These are phyloP conservation scores for Sanghuangporus weigelae DNA, from an alignment of 1,284 basidiomycete genomes.

Conservation along the genomic window DNA sequence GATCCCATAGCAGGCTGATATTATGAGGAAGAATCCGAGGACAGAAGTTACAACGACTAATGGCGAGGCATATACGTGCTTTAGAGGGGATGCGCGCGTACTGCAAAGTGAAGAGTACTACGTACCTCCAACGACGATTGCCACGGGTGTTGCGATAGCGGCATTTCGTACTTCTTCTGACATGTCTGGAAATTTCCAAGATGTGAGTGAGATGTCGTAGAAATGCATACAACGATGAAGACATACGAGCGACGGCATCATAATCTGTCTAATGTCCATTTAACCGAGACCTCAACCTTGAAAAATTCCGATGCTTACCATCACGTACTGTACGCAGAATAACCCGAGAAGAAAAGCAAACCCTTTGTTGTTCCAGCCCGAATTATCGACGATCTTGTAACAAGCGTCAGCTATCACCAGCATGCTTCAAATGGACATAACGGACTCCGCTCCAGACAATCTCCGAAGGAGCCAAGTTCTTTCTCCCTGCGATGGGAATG, in stretches of 20 bases:
- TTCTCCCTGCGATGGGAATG: constrained; percentile 14
- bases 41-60: constrained; percentile 2
- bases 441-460: constrained; percentile 19
- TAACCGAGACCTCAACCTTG: not conserved
- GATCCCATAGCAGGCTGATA: constrained; percentile 22
- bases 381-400: constrained; percentile 19
- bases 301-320: constrained; percentile 9
- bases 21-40: constrained; percentile 8
- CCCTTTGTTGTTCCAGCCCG: constrained; percentile 21
- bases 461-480: constrained; percentile 14
- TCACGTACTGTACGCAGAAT: constrained; percentile 22
- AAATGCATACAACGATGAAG: not conserved
- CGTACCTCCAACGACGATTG: constrained; percentile 19
- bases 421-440: not conserved
- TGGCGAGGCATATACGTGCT: too few species aligned
- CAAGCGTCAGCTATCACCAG: not conserved
- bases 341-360: constrained; percentile 21
- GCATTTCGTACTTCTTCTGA: constrained; percentile 22
- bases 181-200: constrained; percentile 8
- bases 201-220: not conserved
- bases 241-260: constrained; percentile 21
- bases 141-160: constrained; percentile 18
- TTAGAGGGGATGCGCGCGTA: too few species aligned
- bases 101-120: not conserved
- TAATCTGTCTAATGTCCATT: constrained; percentile 19